Evolutionary conservation across 192 early-diverging fungal genomes (phyloP), one percentile per base, ranked within the genome.

Genomic region (Umbelopsis vinacea): DNA sequence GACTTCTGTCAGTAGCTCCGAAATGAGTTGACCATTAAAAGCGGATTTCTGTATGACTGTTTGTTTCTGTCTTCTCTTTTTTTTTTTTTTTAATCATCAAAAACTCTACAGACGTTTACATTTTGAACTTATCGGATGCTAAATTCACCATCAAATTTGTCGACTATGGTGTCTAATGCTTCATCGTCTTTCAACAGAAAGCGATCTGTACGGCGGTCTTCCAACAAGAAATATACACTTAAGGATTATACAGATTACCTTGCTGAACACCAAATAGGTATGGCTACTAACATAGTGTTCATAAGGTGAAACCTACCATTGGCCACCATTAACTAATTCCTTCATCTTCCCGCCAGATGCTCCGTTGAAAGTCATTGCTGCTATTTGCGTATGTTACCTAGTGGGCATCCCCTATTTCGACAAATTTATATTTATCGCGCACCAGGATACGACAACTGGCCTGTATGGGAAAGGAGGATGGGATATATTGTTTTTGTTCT

Each of bases 401-500:
- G 47, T 77, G 5, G 37, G 76, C 21, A 33, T 81, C 15, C 79
- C 79, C 24, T 50, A 48, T 12, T 77, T 76, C 53, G 69, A 74
- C 12, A 55, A 74, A 17, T 77, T 81, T 43, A 29, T 81, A 23
- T 74, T 74, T 66, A 73, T 81, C 22, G 24, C 72, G 5, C 70
- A 81, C 47, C 57, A 74, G 37, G 53, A 75, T 48, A n/a, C 60
- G 17, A 38, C 47, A 57, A 68, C 76, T 67, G 40, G 57, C 38
- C 71, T 84, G 0, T 90, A 82, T 67, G 86, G 78, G 33, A 88
- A 88, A 50, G 86, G 88, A 43, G 70, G 74, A 38, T 82, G 84
- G 55, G 92, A 93, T 66, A 52, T 91, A 6, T 79, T 81, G 21
- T 89, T 91, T 71, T 81, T 93, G 4, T 67, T 84, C 38, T 91